phyloP scores from a whole-genome alignment of 805 yeast genomes.

The Candida boleticola region DNA sequence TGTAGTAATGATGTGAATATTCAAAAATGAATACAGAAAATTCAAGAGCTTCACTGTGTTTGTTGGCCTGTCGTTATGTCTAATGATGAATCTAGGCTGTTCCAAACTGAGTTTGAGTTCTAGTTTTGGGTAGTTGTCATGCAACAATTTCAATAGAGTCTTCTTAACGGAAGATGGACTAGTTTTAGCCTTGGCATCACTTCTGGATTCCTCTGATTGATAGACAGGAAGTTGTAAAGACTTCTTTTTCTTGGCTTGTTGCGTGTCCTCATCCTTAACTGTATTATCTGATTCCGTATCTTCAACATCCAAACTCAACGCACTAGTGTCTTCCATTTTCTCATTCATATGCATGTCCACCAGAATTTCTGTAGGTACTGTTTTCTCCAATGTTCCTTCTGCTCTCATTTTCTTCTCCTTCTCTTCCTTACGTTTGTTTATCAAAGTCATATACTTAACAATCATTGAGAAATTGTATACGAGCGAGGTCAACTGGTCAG shows the following conservation, averaged over 20 bases:
- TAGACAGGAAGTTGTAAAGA: not conserved
- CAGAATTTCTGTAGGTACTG: not conserved
- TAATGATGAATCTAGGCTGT: slow-evolving; percentile 28
- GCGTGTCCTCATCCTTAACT: not conserved
- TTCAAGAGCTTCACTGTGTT: slow-evolving; percentile 21
- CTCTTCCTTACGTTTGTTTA: slow-evolving; percentile 9
- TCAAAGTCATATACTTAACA: slow-evolving; percentile 21
- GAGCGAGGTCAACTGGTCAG: slow-evolving; percentile 28
- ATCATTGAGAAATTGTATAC: slow-evolving; percentile 32
- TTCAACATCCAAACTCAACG: not conserved
- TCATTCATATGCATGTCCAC: not conserved
- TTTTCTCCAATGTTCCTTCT: slow-evolving; percentile 4
- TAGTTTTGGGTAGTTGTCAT: slow-evolving; percentile 32
- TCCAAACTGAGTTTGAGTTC: slow-evolving; percentile 29
- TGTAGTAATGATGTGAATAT: slow-evolving; percentile 32
- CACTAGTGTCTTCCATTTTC: not conserved
- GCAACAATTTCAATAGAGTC: slow-evolving; percentile 19
- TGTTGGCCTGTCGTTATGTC: slow-evolving; percentile 11
- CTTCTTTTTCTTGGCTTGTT: not conserved
- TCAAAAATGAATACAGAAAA: slow-evolving; percentile 33
- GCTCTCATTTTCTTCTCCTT: not conserved
- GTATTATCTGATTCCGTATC: slow-evolving; percentile 11
- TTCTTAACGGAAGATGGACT: slow-evolving; percentile 6
- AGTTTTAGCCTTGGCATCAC: not conserved
- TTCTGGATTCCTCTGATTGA: not conserved